These are phyloP conservation scores for Lablab purpureus DNA, from an alignment of 306 rosid species.

Conservation along the genomic window DNA sequence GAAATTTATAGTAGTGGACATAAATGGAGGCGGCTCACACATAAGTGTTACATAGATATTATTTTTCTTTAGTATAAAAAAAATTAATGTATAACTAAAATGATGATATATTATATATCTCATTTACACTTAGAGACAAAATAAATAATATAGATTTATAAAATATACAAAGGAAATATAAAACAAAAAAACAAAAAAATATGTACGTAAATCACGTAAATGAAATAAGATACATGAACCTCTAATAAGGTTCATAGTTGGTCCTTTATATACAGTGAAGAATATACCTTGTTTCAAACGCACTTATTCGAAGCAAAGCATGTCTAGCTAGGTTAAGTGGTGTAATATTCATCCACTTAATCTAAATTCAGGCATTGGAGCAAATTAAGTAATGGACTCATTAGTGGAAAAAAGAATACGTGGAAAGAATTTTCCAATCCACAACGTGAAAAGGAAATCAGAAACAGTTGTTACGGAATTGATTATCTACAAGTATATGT, in stretches of 20 bases:
- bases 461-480: not conserved
- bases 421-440: not conserved
- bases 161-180: too few species aligned
- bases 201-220: too few species aligned
- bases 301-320: not conserved
- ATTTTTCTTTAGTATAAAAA: not conserved
- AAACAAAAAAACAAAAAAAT: too few species aligned
- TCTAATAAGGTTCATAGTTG: not conserved
- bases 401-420: not conserved
- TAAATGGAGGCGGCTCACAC: not conserved
- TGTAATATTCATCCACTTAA: conserved; percentile 1
- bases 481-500: not conserved
- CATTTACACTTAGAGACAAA: too few species aligned
- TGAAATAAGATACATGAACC: too few species aligned
- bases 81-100: too few species aligned
- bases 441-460: not conserved
- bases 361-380: not conserved
- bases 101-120: too few species aligned
- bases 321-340: not conserved
- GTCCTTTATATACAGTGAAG: not conserved
- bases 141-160: too few species aligned
- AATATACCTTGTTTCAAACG: not conserved
- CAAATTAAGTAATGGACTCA: not conserved
- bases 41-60: not conserved
- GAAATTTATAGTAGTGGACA: not conserved